These are phyloP conservation scores for Hericium coralloides DNA, from an alignment of 768 basidiomycete species.

Conservation along the genomic window DNA sequence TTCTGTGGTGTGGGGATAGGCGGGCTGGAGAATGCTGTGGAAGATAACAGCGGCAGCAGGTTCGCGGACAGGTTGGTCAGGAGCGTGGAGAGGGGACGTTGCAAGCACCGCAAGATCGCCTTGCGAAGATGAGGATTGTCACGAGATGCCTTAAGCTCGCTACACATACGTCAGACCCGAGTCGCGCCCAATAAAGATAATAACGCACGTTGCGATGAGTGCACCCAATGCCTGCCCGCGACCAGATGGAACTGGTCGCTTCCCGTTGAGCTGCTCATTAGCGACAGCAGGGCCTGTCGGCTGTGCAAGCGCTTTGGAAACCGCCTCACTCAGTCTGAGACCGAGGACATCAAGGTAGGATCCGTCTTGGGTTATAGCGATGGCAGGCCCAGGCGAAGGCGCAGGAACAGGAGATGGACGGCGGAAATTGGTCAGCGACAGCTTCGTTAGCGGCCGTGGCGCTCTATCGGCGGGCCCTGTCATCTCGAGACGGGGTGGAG, in stretches of 20 bases:
- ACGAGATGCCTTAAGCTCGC: constrained; percentile 59
- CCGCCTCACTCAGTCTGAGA: constrained; percentile 73
- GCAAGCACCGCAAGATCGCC: constrained; percentile 65
- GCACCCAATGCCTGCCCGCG: constrained; percentile 59
- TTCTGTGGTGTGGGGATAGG: constrained; percentile 40
- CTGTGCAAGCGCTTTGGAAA: constrained; percentile 65
- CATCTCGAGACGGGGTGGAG: neutral
- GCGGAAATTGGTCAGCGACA: constrained; percentile 51
- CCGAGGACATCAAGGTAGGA: constrained; percentile 72
- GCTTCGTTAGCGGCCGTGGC: constrained; percentile 44
- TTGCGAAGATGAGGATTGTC: constrained; percentile 57
- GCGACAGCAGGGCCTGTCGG: constrained; percentile 44
- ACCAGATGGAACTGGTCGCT: constrained; percentile 64
- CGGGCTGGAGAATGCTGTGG: constrained; percentile 48
- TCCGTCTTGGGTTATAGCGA: constrained; percentile 61
- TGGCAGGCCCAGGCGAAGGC: constrained; percentile 21
- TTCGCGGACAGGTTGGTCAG: constrained; percentile 60
- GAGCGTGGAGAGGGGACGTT: constrained; percentile 69
- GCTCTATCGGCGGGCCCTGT: constrained; percentile 32
- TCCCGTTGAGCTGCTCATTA: constrained; percentile 53
- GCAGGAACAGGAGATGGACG: constrained; percentile 42
- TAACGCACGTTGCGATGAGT: constrained; percentile 61
- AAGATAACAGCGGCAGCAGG: constrained; percentile 57
- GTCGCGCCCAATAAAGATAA: neutral
- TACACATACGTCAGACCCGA: constrained; percentile 22